A percentile compares a stretch with the other conserved stretches of the same genome.
Conservation (phyloP, 2,329 filamentous ascomycete genomes). For the Ophiostoma triangulosporum region DNA sequence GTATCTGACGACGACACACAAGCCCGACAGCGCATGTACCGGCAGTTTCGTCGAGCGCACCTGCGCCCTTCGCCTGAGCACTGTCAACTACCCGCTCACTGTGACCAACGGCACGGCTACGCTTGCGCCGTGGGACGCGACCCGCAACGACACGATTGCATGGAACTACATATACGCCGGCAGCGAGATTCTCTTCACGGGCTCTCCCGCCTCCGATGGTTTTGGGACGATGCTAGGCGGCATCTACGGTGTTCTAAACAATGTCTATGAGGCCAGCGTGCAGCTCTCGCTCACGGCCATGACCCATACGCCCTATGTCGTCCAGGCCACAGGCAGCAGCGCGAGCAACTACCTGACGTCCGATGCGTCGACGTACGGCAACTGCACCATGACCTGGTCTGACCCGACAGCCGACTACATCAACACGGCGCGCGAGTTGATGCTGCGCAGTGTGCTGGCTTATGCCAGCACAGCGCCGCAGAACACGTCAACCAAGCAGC, state of each 20-base stretch:
- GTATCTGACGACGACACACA: not conserved
- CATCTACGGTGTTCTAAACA: not conserved
- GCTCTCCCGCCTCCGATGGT: not conserved
- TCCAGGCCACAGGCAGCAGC: not conserved
- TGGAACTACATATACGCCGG: not conserved
- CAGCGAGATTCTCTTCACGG: not conserved
- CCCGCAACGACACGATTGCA: constrained; percentile 3
- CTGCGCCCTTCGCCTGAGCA: not conserved
- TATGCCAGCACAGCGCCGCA: not conserved
- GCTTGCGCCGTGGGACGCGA: not conserved
- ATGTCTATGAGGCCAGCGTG: not conserved
- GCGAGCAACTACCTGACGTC: constrained; percentile 4
- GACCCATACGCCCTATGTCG: not conserved
- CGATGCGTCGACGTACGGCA: not conserved
- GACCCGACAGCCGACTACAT: constrained; percentile 4
- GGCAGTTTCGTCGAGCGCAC: not conserved
- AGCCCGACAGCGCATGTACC: not conserved
- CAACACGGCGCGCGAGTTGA: constrained; percentile 5
- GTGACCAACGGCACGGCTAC: not conserved
- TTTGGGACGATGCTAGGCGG: not conserved
- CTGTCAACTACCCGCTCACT: not conserved
- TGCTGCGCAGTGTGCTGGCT: constrained; percentile 4
- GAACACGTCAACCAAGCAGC: not conserved
- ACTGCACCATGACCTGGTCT: constrained; percentile 5
- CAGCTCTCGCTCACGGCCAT: not conserved